Percentiles rank a stretch among this genome's conserved stretches.
Evolutionary conservation across 768 basidiomycete genomes (phyloP).

Genomic region (Ramaria sp.): DNA sequence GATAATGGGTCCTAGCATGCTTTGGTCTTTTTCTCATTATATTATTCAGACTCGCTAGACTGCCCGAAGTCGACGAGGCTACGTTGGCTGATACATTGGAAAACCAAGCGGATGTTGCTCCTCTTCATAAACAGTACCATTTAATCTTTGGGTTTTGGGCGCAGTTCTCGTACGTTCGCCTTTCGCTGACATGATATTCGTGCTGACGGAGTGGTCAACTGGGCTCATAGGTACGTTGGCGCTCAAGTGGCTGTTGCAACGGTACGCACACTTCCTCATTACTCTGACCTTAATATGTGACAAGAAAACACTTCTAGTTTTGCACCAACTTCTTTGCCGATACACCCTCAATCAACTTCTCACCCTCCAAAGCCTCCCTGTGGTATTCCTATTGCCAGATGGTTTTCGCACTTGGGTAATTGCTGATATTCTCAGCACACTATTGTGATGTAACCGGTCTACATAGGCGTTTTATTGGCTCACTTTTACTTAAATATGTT

Average conservation of each 20-base stretch:
- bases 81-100: slow-evolving; percentile 22
- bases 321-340: slow-evolving; percentile 64
- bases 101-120: slow-evolving; percentile 26
- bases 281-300: not conserved
- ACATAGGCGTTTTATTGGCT: slow-evolving; percentile 42
- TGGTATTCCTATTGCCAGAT: slow-evolving; percentile 66
- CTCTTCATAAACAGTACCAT: slow-evolving; percentile 61
- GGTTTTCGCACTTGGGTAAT: slow-evolving; percentile 50
- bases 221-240: slow-evolving; percentile 25
- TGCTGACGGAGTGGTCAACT: not conserved
- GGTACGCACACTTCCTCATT: not conserved
- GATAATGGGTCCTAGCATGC: slow-evolving; percentile 13
- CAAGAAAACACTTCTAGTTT: slow-evolving; percentile 24
- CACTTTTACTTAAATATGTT: slow-evolving; percentile 47
- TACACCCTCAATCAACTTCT: slow-evolving; percentile 41
- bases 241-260: slow-evolving; percentile 55
- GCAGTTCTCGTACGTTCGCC: slow-evolving; percentile 57
- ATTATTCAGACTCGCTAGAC: slow-evolving; percentile 35
- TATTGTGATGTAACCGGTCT: slow-evolving; percentile 17
- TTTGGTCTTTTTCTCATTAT: slow-evolving; percentile 53
- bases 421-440: slow-evolving; percentile 5
- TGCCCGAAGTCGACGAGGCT: slow-evolving; percentile 25
- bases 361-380: slow-evolving; percentile 42
- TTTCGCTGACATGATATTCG: slow-evolving; percentile 8
- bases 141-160: slow-evolving; percentile 66